A percentile compares a stretch with the other conserved stretches of the same genome.
Conservation (phyloP, 2,329 filamentous ascomycete genomes). For the Fusarium heterosporum region DNA sequence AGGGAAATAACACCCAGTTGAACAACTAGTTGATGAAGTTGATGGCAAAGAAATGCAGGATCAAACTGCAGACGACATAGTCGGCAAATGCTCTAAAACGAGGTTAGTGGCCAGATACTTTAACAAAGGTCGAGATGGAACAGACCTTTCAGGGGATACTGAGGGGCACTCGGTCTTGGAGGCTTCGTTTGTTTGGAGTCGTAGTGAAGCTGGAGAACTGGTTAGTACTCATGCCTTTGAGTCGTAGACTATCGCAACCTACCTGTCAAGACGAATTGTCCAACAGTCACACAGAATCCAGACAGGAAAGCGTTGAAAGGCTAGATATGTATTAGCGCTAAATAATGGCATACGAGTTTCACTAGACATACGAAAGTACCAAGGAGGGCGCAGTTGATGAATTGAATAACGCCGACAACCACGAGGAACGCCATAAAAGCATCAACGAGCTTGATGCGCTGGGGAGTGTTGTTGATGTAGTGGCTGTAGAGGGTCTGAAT, state of each 20-base stretch:
- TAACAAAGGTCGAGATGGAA: background rate
- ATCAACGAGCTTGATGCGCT: constrained; percentile 92
- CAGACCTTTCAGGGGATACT: constrained; percentile 82
- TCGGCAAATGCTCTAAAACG: constrained; percentile 87
- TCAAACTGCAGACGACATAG: constrained; percentile 92
- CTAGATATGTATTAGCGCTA: constrained; percentile 60
- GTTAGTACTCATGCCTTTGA: constrained; percentile 21
- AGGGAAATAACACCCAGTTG: constrained; percentile 55
- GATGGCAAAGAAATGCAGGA: constrained; percentile 98
- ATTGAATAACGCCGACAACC: constrained; percentile 88
- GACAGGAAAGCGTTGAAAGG: constrained; percentile 99
- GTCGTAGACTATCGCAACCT: constrained; percentile 51
- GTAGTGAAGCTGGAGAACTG: constrained; percentile 69
- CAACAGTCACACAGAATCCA: constrained; percentile 93
- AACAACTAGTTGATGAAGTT: constrained; percentile 94
- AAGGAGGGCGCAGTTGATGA: constrained; percentile 89
- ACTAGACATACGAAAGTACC: constrained; percentile 87
- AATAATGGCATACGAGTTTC: too few relatives aligned
- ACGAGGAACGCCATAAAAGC: constrained; percentile 90
- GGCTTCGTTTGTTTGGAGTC: constrained; percentile 89
- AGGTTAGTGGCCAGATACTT: constrained; percentile 31
- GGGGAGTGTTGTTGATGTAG: constrained; percentile 84
- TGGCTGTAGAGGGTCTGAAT: constrained; percentile 77
- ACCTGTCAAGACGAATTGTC: constrained; percentile 96
- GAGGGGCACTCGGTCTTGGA: constrained; percentile 82